Conservation (phyloP, 768 basidiomycete species). For the Rubroboletus satanas region DNA sequence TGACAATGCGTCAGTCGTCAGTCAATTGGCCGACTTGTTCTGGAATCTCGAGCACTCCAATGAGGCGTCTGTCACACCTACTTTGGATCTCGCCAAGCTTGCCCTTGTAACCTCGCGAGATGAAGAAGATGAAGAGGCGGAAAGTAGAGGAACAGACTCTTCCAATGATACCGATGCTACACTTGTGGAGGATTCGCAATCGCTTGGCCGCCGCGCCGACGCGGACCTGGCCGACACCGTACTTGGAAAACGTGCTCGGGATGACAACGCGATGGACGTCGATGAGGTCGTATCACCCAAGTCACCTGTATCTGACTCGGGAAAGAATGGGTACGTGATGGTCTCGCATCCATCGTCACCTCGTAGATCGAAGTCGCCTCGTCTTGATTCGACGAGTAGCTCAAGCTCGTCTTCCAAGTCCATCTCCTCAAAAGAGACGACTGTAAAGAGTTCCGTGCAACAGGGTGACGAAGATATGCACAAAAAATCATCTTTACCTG, state of each 20-base stretch:
- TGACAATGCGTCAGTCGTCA: slow-evolving; percentile 55
- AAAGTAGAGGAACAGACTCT: slow-evolving; percentile 69
- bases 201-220: slow-evolving; percentile 20
- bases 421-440: slow-evolving; percentile 27
- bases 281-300: slow-evolving; percentile 39
- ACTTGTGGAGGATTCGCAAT: slow-evolving; percentile 70
- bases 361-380: slow-evolving; percentile 35
- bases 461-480: slow-evolving; percentile 23
- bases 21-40: slow-evolving; percentile 76
- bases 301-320: slow-evolving; percentile 30
- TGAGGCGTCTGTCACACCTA: slow-evolving; percentile 70
- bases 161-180: slow-evolving; percentile 89
- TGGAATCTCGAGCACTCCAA: slow-evolving; percentile 67
- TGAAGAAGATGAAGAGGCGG: slow-evolving; percentile 80
- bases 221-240: slow-evolving; percentile 46
- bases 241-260: slow-evolving; percentile 66
- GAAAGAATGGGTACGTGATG: slow-evolving; percentile 43
- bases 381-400: slow-evolving; percentile 27
- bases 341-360: slow-evolving; percentile 37
- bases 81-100: slow-evolving; percentile 83
- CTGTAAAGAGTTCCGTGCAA: slow-evolving; percentile 25
- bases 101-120: slow-evolving; percentile 88
- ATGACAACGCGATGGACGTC: slow-evolving; percentile 50
- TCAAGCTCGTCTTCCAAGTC: slow-evolving; percentile 28
- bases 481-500: slow-evolving; percentile 56